phyloP scores from a whole-genome alignment of 2,329 filamentous ascomycete genomes.

The Aspergillus aculeatinus region DNA sequence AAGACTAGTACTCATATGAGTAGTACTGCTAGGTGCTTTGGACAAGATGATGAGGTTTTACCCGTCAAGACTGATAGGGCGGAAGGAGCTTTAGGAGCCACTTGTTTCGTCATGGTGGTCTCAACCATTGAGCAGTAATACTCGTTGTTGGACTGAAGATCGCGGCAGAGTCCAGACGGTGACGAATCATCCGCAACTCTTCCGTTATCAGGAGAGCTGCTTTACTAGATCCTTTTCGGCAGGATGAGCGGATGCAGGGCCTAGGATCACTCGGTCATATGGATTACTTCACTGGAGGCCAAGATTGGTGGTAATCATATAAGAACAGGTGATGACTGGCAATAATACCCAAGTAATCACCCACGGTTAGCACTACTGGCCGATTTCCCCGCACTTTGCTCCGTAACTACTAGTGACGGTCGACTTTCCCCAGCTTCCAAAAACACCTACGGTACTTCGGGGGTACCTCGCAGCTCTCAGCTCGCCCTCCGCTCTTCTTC shows the following conservation, averaged over 20 bases:
- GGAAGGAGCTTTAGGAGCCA: not conserved
- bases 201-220: slow-evolving; percentile 2
- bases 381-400: slow-evolving; percentile 22
- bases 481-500: not conserved
- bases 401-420: not conserved
- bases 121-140: slow-evolving; percentile 8
- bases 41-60: not conserved
- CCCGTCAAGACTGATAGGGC: not conserved
- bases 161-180: not conserved
- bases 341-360: not conserved
- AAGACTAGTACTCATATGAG: too few species aligned
- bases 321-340: not conserved
- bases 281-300: slow-evolving; percentile 6
- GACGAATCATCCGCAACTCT: not conserved
- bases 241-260: not conserved
- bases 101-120: slow-evolving; percentile 17
- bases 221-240: not conserved
- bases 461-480: not conserved
- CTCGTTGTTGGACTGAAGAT: not conserved
- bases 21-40: not conserved
- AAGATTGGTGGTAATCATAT: slow-evolving; percentile 2
- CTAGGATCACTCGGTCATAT: not conserved
- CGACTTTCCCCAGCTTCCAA: slow-evolving; percentile 24
- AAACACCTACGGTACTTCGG: not conserved
- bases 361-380: not conserved